Base-by-base conservation (phyloP, 306 rosid species). In the Delonix regia region DNA sequence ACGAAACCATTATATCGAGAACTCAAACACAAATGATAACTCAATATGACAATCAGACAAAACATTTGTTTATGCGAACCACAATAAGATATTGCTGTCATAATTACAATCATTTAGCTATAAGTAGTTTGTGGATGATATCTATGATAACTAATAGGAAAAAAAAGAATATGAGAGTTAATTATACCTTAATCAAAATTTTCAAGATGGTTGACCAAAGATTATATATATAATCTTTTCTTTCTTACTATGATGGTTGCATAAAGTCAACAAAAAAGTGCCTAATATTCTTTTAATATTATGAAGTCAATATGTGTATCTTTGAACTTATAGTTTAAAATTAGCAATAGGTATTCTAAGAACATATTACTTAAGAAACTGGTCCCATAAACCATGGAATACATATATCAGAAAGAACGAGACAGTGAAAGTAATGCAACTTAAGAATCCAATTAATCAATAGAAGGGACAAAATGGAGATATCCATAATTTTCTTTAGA, bases 201-300 rank as follows among this genome's bases (percentile, higher is more conserved):
- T 84, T 75, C 47, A 16, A 24, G 63, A 19, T 55, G n/a, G 79
- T 78, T 82, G 80, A 83, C 82, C 47, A 52, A 60, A 53, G 6
- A 73, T 67, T 18, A n/a, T 27, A 19, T 27, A 68, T 21, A 27
- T 1, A 10, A 66, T 44, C 0, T 27, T 10, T 63, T n/a, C 45
- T n/a, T 62, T 21, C 65, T 42, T 42, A 25, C 3, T 0, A 21
- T 16, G 18, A 13, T 41, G 69, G 38, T 33, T 77, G n/a, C 59
- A 41, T 42, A 45, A 71, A 76, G 73, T 75, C 78, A 84, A 83
- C 63, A 55, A 14, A 62, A 60, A 30, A 44, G 65, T 24, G 62
- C 33, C 33, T 52, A 52, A 55, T 42, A 45, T 27, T 56, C 73
- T 63, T 53, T 56, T 63, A 44, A 34, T 69, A 38, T 48, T 27